Evolutionary conservation across 257 asterid species (phyloP), one percentile per base, ranked within the genome.

Genomic region (Datura wrightii): DNA sequence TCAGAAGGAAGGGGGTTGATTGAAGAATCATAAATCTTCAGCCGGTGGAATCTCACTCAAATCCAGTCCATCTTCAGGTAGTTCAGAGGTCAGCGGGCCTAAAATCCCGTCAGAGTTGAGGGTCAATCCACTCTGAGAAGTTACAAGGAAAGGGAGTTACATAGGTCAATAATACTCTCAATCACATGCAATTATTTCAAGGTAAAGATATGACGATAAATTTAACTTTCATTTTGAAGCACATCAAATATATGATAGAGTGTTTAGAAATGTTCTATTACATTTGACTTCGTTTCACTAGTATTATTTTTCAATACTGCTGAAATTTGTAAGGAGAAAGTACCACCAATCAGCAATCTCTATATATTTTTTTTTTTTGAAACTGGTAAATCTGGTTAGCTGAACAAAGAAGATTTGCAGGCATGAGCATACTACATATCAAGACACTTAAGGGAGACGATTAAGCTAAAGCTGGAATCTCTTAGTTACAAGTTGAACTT

Each of bases 81-180:
- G 90, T 85, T 92, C 98, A 13, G 98, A 89, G 79, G 94, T 87
- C 85, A 94, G 90, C 15, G 99, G 97, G 39, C 98, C 97, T 81
- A 96, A 89, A 62, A 94, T 92, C 83, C 99, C 99, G 82, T 96
- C 99, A 2, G 98, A 90, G 90, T 92, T 94, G 85, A 96, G 88
- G 15, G 98, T 93, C 93, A 96, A 89, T 85, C 98, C 98, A 86
- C 99, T 94, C 99, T 96, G 97, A 85, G 82, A 71, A 34, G 44
- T 82, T 42, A 56, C 79, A 81, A 79, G 71, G 3, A 50, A 46
- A 53, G 37, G 42, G 31, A 24, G 44, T 16, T 41, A 4, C 6
- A 74, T 10, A 54, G n/a, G 60, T 18, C 10, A 24, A 24, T 24
- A 44, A 63, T 5, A 48, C 18, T 34, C 56, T 31, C 59, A 76